phyloP scores from a whole-genome alignment of 306 rosid genomes.

The Lotus japonicus region DNA sequence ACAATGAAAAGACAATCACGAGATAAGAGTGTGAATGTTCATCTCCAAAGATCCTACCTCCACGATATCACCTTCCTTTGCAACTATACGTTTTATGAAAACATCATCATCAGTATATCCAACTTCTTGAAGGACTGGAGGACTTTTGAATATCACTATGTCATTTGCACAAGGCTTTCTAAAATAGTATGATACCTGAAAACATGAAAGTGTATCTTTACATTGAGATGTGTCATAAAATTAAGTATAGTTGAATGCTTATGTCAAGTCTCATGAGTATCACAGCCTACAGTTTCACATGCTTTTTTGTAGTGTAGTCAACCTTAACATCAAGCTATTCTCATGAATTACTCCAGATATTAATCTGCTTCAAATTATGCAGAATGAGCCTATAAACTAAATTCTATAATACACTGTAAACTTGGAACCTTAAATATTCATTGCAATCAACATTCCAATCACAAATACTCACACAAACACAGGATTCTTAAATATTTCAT shows the following conservation, averaged over 20 bases:
- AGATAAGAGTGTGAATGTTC: neutral
- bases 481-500: neutral
- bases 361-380: neutral
- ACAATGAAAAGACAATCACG: neutral
- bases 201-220: slow-evolving; percentile 19
- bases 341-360: neutral
- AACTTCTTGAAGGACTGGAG: slow-evolving; percentile 93
- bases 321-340: neutral
- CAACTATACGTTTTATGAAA: slow-evolving; percentile 87
- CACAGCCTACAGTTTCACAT: neutral
- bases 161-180: slow-evolving; percentile 93
- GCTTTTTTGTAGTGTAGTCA: neutral
- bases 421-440: neutral
- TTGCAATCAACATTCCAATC: neutral
- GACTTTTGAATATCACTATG: slow-evolving; percentile 88
- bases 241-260: slow-evolving; percentile 1
- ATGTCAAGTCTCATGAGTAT: neutral
- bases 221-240: neutral
- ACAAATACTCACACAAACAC: neutral
- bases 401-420: neutral
- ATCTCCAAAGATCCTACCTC: slow-evolving; percentile 54
- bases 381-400: neutral
- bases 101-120: slow-evolving; percentile 91
- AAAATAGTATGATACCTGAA: slow-evolving; percentile 86
- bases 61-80: slow-evolving; percentile 83